A percentile compares a stretch with the other conserved stretches of the same genome.
These are phyloP conservation scores for Epichloe typhina DNA, from an alignment of 2,329 filamentous ascomycete genomes.

Conservation along the genomic window DNA sequence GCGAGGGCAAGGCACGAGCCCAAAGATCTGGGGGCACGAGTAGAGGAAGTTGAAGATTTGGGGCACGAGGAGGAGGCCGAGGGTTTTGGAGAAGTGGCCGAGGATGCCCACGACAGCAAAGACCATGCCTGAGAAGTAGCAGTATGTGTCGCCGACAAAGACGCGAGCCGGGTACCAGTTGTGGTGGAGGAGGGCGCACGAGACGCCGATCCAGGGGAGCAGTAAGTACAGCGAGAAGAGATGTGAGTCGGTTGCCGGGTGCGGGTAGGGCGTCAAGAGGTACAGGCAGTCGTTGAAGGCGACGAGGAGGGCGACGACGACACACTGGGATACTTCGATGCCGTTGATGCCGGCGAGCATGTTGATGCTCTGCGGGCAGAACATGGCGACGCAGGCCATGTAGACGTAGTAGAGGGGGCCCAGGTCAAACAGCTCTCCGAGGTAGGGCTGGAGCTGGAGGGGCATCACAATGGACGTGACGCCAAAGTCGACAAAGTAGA, in stretches of 20 bases:
- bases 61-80: slow-evolving; percentile 78
- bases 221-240: slow-evolving; percentile 92
- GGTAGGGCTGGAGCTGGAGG: slow-evolving; percentile 66
- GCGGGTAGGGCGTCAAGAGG: slow-evolving; percentile 68
- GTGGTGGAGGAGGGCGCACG: slow-evolving; percentile 70
- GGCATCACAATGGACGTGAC: slow-evolving; percentile 93
- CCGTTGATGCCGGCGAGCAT: slow-evolving; percentile 99
- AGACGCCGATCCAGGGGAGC: slow-evolving; percentile 87
- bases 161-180: slow-evolving; percentile 95
- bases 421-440: slow-evolving; percentile 76
- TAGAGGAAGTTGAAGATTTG: slow-evolving; percentile 97
- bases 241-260: slow-evolving; percentile 91
- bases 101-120: slow-evolving; percentile 95
- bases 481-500: slow-evolving; percentile 98
- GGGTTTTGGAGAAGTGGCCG: slow-evolving; percentile 95
- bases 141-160: slow-evolving; percentile 97
- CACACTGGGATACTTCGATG: slow-evolving; percentile 87
- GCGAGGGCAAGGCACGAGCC: slow-evolving; percentile 78
- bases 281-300: slow-evolving; percentile 82
- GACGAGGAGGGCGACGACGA: slow-evolving; percentile 77
- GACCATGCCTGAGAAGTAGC: slow-evolving; percentile 98
- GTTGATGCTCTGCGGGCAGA: slow-evolving; percentile 98
- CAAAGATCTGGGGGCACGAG: slow-evolving; percentile 82
- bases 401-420: slow-evolving; percentile 82
- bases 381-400: slow-evolving; percentile 94